Evolutionary conservation across 805 yeast genomes (phyloP), one percentile per base, ranked within the genome.

Genomic region (Wickerhamomyces chambardii): DNA sequence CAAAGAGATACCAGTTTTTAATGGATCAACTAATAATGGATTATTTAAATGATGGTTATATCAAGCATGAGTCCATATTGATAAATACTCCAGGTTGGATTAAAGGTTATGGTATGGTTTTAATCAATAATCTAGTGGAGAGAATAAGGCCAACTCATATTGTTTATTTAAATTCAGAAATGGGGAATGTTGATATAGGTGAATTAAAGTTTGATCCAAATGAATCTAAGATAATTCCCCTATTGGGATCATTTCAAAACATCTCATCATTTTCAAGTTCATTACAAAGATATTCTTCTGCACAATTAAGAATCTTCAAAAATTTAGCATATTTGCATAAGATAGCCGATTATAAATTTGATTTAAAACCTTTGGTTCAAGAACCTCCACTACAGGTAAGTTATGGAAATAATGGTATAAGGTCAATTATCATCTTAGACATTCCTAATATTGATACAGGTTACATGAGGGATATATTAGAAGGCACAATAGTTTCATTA

Each of bases 51-150:
- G 54, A 57, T 36, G 63, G 62, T 1, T 19, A 31, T 4, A 12
- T 32, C 8, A 39, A 40, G 19, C 40, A 43, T 34, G 47, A 48
- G 33, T 44, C 61, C 36, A 56, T 86, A 4, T 53, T 87, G 1
- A 66, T 89, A 4, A 87, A 87, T 47, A 73, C 89, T 1, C 90
- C 96, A 0, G 95, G 95, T 0, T 87, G 95, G 95, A 72, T 86
- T 22, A 84, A 83, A 55, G 97, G 96, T 0, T 76, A 75, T 42
- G 97, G 97, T 0, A 64, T 78, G 14, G 79, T 75, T 32, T 57
- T 87, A 8, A 61, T 84, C n/a, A 62, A 56, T 14, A 59, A 65
- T 19, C 56, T 34, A 12, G 61, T 77, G 2, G 40, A 46, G 1
- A 39, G 53, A 9, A 53, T 72, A 2, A 56, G 63, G 18, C 84